Conservation (phyloP, 176 grass and related monocot species). For the Eleusine indica region DNA sequence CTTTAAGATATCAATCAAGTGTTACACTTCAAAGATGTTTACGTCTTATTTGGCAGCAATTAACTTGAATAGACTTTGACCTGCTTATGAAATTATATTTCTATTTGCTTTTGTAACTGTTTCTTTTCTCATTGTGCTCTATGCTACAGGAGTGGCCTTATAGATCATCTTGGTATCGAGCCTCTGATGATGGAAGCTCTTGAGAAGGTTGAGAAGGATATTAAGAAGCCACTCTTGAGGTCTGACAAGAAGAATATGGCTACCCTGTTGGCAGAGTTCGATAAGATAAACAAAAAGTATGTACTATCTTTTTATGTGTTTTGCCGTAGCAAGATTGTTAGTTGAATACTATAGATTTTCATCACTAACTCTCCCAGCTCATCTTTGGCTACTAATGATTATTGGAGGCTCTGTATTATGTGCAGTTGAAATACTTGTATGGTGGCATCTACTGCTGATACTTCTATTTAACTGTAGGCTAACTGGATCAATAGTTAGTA, state of each 20-base stretch:
- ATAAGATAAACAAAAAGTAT: conserved; percentile 94
- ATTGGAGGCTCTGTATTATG: not conserved
- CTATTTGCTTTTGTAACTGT: not conserved
- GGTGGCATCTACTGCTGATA: not conserved
- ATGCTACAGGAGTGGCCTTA: conserved; percentile 67
- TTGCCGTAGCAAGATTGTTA: not conserved
- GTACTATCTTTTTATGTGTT: not conserved
- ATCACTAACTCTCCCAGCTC: not conserved
- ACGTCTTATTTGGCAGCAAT: not conserved
- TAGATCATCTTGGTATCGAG: conserved; percentile 77
- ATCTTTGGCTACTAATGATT: not conserved
- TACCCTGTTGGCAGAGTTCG: conserved; percentile 77
- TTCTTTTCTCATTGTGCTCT: conserved; percentile 26
- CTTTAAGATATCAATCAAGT: not conserved
- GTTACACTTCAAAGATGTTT: not conserved
- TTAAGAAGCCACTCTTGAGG: conserved; percentile 91
- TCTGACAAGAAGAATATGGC: conserved; percentile 93
- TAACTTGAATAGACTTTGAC: not conserved
- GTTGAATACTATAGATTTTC: not conserved
- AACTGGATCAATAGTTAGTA: not conserved
- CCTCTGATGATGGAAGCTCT: conserved; percentile 86
- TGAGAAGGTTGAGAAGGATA: conserved; percentile 93
- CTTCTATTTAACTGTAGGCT: conserved; percentile 5
- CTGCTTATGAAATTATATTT: not conserved
- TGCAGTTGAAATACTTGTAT: not conserved